Evolutionary conservation across 331 rosid species (phyloP).

Genomic region (Pyracantha coccinea): DNA sequence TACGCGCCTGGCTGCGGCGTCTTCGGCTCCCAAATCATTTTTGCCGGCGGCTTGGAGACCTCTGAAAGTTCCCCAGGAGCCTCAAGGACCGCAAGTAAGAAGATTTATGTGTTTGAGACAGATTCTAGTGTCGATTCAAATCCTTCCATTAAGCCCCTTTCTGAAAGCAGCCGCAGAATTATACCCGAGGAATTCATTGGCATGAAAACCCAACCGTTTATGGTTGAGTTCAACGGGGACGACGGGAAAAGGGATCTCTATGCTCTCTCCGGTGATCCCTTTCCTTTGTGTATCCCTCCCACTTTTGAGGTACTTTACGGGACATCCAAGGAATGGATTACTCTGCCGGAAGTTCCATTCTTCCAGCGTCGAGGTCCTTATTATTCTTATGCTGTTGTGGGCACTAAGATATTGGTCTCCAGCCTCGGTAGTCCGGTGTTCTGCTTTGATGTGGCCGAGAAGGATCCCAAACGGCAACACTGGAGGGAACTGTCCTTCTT

Average conservation of each 20-base stretch:
- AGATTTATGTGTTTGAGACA: neutral
- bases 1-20: neutral
- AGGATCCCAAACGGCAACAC: neutral
- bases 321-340: neutral
- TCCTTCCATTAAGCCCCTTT: neutral
- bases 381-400: neutral
- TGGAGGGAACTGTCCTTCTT: neutral
- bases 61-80: fast-evolving
- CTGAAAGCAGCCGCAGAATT: too few species aligned
- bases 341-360: neutral
- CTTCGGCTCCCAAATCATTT: neutral
- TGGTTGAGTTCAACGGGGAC: neutral
- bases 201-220: neutral
- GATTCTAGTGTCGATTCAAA: neutral
- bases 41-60: neutral
- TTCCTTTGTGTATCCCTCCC: fast-evolving
- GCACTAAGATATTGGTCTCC: neutral
- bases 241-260: neutral
- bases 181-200: neutral
- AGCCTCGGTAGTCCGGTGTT: neutral
- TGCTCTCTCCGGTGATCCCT: neutral
- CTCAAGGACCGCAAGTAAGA: neutral
- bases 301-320: neutral
- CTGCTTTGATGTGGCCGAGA: neutral
- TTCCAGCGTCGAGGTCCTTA: neutral